Conservation (phyloP, 768 basidiomycete species). For the Mycena pura region DNA sequence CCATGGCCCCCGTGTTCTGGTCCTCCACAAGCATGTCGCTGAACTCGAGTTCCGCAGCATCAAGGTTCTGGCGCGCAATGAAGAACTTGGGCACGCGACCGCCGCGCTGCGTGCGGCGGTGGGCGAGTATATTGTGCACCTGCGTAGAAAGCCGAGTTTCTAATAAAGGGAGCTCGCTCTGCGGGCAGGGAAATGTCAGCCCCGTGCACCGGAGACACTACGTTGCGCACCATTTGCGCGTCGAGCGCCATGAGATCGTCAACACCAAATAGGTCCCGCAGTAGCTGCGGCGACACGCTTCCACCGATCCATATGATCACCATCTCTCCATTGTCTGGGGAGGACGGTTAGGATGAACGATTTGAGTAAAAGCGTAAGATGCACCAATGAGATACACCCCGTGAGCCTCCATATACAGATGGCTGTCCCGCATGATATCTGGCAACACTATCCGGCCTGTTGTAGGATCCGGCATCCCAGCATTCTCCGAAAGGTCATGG, state of each 20-base stretch:
- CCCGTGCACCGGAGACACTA: background rate
- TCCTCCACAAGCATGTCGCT: conserved; percentile 98
- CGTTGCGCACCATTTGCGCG: conserved; percentile 64
- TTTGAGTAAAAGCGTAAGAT: conserved; percentile 29
- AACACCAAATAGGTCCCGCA: conserved; percentile 84
- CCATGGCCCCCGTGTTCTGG: conserved; percentile 93
- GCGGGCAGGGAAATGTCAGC: conserved; percentile 15
- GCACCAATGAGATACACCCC: conserved; percentile 94
- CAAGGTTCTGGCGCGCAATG: conserved; percentile 90
- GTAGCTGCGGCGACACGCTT: conserved; percentile 79
- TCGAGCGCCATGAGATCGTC: conserved; percentile 79
- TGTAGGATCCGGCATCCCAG: conserved; percentile 68
- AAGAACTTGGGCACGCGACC: conserved; percentile 63
- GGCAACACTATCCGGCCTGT: conserved; percentile 73
- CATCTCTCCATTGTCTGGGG: conserved; percentile 83
- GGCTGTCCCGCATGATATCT: conserved; percentile 78
- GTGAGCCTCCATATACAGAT: conserved; percentile 86
- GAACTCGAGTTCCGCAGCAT: conserved; percentile 93
- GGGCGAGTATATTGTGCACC: conserved; percentile 82
- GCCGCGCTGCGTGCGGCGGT: conserved; percentile 63
- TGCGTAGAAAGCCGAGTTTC: conserved; percentile 82
- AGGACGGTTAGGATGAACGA: background rate
- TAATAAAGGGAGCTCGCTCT: conserved; percentile 76
- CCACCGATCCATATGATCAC: conserved; percentile 92
- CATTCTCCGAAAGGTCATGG: conserved; percentile 78